Evolutionary conservation across 202 grass and related monocot genomes (phyloP), one percentile per base, ranked within the genome.

Genomic region (Hordeum pubiflorum): DNA sequence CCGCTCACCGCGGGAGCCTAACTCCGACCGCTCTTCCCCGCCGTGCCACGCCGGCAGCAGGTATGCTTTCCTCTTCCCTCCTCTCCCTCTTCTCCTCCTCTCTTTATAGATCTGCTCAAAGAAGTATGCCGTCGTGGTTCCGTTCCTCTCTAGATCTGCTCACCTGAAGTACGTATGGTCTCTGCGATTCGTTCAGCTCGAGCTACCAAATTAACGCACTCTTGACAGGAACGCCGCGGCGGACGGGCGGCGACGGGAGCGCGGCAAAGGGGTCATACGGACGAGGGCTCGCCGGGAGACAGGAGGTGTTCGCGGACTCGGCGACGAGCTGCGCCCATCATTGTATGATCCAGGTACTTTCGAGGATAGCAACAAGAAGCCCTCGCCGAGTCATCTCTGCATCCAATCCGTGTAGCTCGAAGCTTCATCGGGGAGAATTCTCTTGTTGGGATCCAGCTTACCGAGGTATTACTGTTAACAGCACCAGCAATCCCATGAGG

Each of bases 331-430:
- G 48, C 17, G 0, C 5, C 18, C 44, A 11, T 31, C 70, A 11
- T 59, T 79, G 50, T 1, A 89, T 89, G 87, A 74, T 79, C 70
- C 79, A 75, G 11, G 59, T 75, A 27, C 66, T 89, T 26, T 82
- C 23, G 9, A 79, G 60, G 78, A 79, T 69, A 74, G 57, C 39
- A 69, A 43, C 74, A 60, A 74, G 59, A 17, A 74, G 40, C 74
- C 9, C 41, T 55, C 22, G 14, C 43, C 75, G n/a, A 54, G 17
- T 17, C 9, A 74, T 66, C 62, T 3, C 6, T 4, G 54, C 48
- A 79, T 46, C 74, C 15, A 61, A 54, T 69, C 72, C 9, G 4
- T 48, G 6, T 33, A 18, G 18, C 43, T 43, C 61, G 82, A 39
- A 5, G 7, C 10, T 80, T 63, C 32, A 22, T 3, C 63, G 12